Evolutionary conservation across 2,329 filamentous ascomycete species (phyloP), one percentile per base, ranked within the genome.

Genomic region (Penicillium vulpinum): DNA sequence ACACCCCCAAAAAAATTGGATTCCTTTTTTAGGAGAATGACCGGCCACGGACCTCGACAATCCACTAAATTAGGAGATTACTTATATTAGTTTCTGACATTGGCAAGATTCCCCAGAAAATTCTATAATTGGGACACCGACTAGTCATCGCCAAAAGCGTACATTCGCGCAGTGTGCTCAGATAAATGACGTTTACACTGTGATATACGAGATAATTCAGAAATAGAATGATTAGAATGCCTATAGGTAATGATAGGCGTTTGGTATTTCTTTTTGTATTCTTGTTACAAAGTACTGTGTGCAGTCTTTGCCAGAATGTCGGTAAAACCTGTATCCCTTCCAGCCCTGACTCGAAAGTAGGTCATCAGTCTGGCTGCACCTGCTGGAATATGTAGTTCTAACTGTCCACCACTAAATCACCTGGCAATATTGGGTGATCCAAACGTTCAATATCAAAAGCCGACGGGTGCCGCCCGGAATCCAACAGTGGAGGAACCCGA

Each of bases 111-210:
- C 21, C 48, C 48, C 18, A 51, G 48, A 18, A 24, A 16, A 18
- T 33, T 43, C 26, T 29, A 29, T 39, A 26, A 49, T 39, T 40
- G 26, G 35, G 47, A 50, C 9, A 41, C n/a, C 31, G 8, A 40
- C 24, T 31, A 29, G 26, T 35, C 16, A 33, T 51, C 21, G 15
- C 48, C 38, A 44, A 51, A 51, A 44, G 16, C 48, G 48, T 51
- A 44, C 38, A 44, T 4, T 15, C 11, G 28, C 21, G 38, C 39
- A 33, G 28, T 44, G 21, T 21, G 49, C 38, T 35, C 49, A 31
- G 49, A 51, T 26, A 51, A 29, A 45, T 51, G 49, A 51, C 49
- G 38, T 51, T 31, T 51, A 44, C 44, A 46, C 29, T 35, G 18
- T 22, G 8, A 35, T 33, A 45, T 44, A n/a, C 22, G 36, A 21